phyloP scores from a whole-genome alignment of 805 yeast genomes.

The Saturnispora serradocipensis region DNA sequence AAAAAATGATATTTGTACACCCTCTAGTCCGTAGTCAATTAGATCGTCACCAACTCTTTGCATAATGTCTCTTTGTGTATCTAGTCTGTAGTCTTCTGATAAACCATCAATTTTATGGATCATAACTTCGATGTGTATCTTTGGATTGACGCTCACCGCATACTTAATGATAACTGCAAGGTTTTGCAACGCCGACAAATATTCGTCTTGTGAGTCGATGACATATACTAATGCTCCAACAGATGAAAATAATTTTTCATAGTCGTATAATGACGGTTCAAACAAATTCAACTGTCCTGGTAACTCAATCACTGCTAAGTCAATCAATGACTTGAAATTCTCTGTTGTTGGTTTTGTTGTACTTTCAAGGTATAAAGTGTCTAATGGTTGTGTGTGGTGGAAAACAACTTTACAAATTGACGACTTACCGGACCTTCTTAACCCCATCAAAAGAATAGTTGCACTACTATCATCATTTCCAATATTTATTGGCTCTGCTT shows the following conservation, averaged over 20 bases:
- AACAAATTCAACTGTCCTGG: slow-evolving; percentile 91
- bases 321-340: slow-evolving; percentile 73
- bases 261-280: slow-evolving; percentile 69
- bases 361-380: slow-evolving; percentile 81
- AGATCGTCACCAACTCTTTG: slow-evolving; percentile 92
- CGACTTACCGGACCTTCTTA: slow-evolving; percentile 85
- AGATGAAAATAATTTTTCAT: slow-evolving; percentile 63
- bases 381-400: slow-evolving; percentile 93
- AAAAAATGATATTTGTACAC: slow-evolving; percentile 85
- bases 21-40: slow-evolving; percentile 80
- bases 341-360: slow-evolving; percentile 86
- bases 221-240: slow-evolving; percentile 92
- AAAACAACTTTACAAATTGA: slow-evolving; percentile 94
- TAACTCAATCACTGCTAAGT: slow-evolving; percentile 81
- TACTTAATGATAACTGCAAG: slow-evolving; percentile 80
- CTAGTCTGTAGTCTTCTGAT: slow-evolving; percentile 86
- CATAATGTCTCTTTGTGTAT: slow-evolving; percentile 94
- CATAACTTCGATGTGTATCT: slow-evolving; percentile 80
- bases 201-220: slow-evolving; percentile 93
- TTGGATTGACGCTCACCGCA: slow-evolving; percentile 77
- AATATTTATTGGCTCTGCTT: not conserved
- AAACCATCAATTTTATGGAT: slow-evolving; percentile 95
- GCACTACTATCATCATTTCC: slow-evolving; percentile 48
- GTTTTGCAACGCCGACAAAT: slow-evolving; percentile 82
- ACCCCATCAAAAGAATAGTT: slow-evolving; percentile 81